phyloP scores from a whole-genome alignment of 495 filamentous ascomycete genomes.

The Penicillium simplicissimum region DNA sequence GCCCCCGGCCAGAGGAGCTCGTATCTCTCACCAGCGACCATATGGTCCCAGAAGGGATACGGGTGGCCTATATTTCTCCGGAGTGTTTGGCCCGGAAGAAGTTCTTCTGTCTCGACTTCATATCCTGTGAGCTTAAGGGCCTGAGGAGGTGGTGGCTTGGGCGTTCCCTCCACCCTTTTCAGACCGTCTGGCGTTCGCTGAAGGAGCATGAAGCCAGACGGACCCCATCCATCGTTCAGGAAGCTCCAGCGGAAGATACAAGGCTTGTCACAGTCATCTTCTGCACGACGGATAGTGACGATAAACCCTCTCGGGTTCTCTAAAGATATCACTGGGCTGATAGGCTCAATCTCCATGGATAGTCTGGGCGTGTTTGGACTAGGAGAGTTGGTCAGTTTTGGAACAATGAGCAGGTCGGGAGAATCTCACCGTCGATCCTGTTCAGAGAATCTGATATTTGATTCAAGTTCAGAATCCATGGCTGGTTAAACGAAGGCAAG shows the following conservation, averaged over 20 bases:
- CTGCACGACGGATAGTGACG: background rate
- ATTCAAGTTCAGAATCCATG: background rate
- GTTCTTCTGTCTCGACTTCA: background rate
- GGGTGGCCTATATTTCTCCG: background rate
- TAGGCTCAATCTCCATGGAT: background rate
- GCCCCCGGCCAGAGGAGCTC: slow-evolving; percentile 14
- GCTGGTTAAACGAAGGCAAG: background rate
- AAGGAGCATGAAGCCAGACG: slow-evolving; percentile 8
- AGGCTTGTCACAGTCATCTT: background rate
- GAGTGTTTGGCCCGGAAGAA: background rate
- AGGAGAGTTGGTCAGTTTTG: background rate
- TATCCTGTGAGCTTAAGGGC: background rate
- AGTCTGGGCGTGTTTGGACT: background rate
- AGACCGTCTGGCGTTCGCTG: slow-evolving; percentile 4
- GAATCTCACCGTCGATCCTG: background rate
- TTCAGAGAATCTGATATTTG: background rate
- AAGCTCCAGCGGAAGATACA: background rate
- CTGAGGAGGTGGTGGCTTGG: background rate
- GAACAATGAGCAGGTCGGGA: background rate
- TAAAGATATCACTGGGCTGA: background rate
- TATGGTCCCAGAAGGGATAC: background rate
- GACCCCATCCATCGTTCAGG: slow-evolving; percentile 4
- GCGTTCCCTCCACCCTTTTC: background rate
- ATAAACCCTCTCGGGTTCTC: background rate
- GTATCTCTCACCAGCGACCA: slow-evolving; percentile 16